Evolutionary conservation across 495 filamentous ascomycete genomes (phyloP).

Genomic region (Penicillium canescens): DNA sequence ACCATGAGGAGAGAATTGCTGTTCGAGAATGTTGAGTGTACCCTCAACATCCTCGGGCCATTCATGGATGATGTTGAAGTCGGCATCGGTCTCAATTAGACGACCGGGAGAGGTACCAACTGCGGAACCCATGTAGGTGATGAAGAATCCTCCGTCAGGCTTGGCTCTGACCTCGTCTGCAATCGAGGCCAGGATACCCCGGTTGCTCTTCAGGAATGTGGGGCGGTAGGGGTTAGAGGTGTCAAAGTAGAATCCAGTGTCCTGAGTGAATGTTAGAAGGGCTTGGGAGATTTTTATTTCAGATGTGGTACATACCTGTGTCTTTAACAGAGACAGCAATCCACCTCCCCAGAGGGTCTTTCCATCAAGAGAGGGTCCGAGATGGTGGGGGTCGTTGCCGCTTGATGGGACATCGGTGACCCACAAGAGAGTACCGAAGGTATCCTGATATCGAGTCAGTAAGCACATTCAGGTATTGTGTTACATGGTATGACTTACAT

Average conservation of each 20-base stretch:
- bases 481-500: slow-evolving; percentile 33
- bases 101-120: slow-evolving; percentile 58
- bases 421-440: slow-evolving; percentile 59
- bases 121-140: slow-evolving; percentile 60
- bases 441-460: slow-evolving; percentile 37
- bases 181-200: slow-evolving; percentile 55
- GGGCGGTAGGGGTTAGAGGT: slow-evolving; percentile 57
- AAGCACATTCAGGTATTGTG: neutral
- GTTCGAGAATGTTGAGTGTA: slow-evolving; percentile 53
- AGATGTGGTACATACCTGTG: slow-evolving; percentile 32
- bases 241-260: slow-evolving; percentile 67
- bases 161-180: slow-evolving; percentile 65
- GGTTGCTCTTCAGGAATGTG: slow-evolving; percentile 59
- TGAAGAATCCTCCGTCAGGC: slow-evolving; percentile 64
- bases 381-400: slow-evolving; percentile 63
- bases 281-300: neutral
- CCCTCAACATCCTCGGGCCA: slow-evolving; percentile 55
- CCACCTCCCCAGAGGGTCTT: slow-evolving; percentile 62
- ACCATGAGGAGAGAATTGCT: slow-evolving; percentile 63
- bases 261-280: slow-evolving; percentile 23
- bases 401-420: slow-evolving; percentile 60
- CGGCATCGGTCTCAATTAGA: slow-evolving; percentile 58
- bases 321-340: slow-evolving; percentile 61
- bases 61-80: slow-evolving; percentile 62
- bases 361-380: slow-evolving; percentile 57